Percentiles rank a stretch among this genome's conserved stretches.
These are phyloP conservation scores for Phytophthora tentaculata DNA, from an alignment of 352 stramenopile species.

Conservation along the genomic window DNA sequence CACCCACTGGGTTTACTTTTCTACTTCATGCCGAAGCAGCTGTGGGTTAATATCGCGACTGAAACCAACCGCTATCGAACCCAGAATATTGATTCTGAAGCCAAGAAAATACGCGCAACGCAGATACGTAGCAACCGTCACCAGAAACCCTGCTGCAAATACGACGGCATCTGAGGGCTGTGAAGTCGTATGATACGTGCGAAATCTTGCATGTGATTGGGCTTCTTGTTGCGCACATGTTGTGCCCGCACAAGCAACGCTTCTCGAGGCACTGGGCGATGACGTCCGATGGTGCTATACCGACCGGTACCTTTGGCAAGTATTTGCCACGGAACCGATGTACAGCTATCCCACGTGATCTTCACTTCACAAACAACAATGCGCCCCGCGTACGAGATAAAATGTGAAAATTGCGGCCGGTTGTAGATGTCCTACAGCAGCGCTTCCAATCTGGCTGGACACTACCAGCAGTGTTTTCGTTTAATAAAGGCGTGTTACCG, in stretches of 20 bases:
- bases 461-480: not conserved
- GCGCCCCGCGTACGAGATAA: not conserved
- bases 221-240: not conserved
- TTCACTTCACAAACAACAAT: not conserved
- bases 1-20: too few species aligned
- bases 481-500: not conserved
- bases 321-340: not conserved
- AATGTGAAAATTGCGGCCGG: not conserved
- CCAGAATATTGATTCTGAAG: too few species aligned
- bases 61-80: not conserved
- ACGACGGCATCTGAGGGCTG: not conserved
- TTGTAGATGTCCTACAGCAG: not conserved
- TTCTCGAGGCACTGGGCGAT: not conserved
- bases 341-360: not conserved
- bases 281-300: not conserved
- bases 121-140: too few species aligned
- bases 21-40: too few species aligned
- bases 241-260: not conserved
- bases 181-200: not conserved
- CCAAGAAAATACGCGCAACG: too few species aligned
- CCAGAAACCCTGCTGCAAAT: not conserved
- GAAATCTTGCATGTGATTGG: not conserved
- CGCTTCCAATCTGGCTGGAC: not conserved
- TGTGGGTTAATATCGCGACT: too few species aligned
- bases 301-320: not conserved